Conservation (phyloP, 2,329 filamentous ascomycete species). For the Trichoderma simmonsii region DNA sequence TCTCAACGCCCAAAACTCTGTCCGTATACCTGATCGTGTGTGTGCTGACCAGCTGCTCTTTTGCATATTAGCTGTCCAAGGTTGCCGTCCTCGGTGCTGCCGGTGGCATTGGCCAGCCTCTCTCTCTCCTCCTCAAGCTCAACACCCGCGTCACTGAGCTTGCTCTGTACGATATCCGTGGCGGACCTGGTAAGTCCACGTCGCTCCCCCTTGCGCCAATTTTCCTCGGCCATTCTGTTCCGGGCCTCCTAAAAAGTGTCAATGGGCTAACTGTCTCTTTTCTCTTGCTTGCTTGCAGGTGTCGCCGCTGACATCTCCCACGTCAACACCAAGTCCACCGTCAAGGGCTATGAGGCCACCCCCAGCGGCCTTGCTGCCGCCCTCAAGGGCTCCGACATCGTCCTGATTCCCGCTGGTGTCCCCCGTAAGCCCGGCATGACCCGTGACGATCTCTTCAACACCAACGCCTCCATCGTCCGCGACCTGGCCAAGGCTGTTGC, state of each 20-base stretch:
- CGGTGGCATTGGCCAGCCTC: slow-evolving; percentile 96
- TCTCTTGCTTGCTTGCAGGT: slow-evolving; percentile 51
- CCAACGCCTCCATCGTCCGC: slow-evolving; percentile 98
- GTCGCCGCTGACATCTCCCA: slow-evolving; percentile 97
- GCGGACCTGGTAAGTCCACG: slow-evolving; percentile 73
- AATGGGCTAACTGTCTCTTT: slow-evolving; percentile 17
- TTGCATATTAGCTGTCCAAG: slow-evolving; percentile 74
- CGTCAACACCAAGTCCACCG: slow-evolving; percentile 97
- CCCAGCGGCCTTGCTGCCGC: slow-evolving; percentile 71
- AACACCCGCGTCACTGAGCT: slow-evolving; percentile 93
- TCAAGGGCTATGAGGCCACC: slow-evolving; percentile 83
- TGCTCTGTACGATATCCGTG: slow-evolving; percentile 95
- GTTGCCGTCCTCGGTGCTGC: slow-evolving; percentile 94
- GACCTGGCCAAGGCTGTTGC: slow-evolving; percentile 95
- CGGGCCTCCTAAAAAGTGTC: neutral
- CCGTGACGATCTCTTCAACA: slow-evolving; percentile 99
- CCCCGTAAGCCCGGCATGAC: slow-evolving; percentile 99
- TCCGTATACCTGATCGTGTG: neutral
- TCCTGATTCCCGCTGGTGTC: slow-evolving; percentile 97
- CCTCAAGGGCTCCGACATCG: slow-evolving; percentile 85
- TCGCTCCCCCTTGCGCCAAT: slow-evolving; percentile 18
- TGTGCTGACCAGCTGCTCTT: slow-evolving; percentile 20
- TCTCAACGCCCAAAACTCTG: neutral
- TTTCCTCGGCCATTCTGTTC: slow-evolving; percentile 1
- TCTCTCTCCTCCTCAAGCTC: slow-evolving; percentile 97